Percentiles rank a stretch among this genome's conserved stretches.
Conservation (phyloP, 176 grass and related monocot genomes). For the Coix lacrymajobi region DNA sequence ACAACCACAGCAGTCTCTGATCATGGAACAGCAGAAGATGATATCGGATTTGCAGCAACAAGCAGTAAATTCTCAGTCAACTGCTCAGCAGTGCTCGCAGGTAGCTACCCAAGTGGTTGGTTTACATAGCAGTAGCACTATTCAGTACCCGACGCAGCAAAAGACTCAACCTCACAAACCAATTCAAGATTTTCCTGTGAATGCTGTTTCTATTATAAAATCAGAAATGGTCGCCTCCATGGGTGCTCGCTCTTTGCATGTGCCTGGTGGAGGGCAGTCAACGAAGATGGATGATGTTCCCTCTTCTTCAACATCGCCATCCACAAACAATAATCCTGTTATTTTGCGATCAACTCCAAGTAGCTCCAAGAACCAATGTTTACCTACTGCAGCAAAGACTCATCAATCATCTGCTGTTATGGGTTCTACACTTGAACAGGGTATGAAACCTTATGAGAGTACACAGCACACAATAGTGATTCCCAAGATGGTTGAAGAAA, state of each 20-base stretch:
- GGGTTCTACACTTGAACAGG: conserved; percentile 23
- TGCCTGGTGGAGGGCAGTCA: conserved; percentile 21
- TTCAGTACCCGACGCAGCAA: conserved; percentile 35
- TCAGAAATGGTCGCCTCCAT: conserved; percentile 31
- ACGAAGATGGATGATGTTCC: conserved; percentile 40
- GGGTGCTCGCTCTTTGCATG: conserved; percentile 34
- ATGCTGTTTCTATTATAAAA: conserved; percentile 29
- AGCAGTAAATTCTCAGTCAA: conserved; percentile 40
- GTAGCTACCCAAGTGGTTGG: conserved; percentile 24
- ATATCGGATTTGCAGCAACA: conserved; percentile 47
- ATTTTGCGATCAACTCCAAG: conserved; percentile 39
- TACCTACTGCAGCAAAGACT: conserved; percentile 28
- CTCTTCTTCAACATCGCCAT: conserved; percentile 62
- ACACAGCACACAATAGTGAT: conserved; percentile 32
- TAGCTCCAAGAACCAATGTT: conserved; percentile 32
- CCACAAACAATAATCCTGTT: conserved; percentile 33
- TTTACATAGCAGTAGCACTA: conserved; percentile 22
- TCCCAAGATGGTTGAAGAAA: conserved; percentile 43
- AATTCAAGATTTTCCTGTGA: conserved; percentile 10
- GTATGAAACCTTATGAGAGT: conserved; percentile 27
- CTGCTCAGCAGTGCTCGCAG: conserved; percentile 31
- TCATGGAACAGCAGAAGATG: conserved; percentile 53
- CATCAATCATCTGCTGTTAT: conserved; percentile 57
- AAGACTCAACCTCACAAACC: conserved; percentile 38
- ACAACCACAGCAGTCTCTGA: conserved; percentile 39